A percentile compares a stretch with the other conserved stretches of the same genome.
These are phyloP conservation scores for Lathyrus tuberosus DNA, from an alignment of 306 rosid species.

Conservation along the genomic window DNA sequence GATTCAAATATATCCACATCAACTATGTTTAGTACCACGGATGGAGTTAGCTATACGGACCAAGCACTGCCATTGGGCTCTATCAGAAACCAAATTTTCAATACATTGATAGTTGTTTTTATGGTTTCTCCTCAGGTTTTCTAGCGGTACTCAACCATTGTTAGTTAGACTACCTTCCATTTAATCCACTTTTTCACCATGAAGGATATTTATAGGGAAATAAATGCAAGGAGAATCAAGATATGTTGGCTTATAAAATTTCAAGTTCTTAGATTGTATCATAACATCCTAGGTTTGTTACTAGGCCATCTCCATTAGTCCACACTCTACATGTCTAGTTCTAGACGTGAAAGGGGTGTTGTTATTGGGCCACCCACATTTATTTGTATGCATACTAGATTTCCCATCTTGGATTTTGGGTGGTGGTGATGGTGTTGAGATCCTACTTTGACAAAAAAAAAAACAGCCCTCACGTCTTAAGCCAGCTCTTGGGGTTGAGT, in stretches of 20 bases:
- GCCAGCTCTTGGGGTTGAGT: not conserved
- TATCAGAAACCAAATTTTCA: conserved; percentile 8
- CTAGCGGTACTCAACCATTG: conserved; percentile 20
- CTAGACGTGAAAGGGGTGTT: conserved; percentile 4
- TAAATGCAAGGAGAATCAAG: not conserved
- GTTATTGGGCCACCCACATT: not conserved
- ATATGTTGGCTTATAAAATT: not conserved
- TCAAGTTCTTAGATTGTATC: not conserved
- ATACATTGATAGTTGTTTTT: conserved; percentile 12
- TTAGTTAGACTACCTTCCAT: conserved; percentile 31
- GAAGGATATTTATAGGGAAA: conserved; percentile 1
- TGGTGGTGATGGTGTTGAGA: not conserved
- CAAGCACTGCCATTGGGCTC: not conserved
- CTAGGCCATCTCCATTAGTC: not conserved
- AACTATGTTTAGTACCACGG: conserved; percentile 21
- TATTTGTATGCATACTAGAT: not conserved
- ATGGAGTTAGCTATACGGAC: conserved; percentile 18
- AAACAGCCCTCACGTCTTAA: not conserved
- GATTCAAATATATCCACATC: conserved; percentile 32
- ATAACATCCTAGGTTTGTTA: not conserved
- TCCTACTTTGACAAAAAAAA: not conserved
- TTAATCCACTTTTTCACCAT: conserved; percentile 21
- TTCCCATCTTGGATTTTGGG: not conserved
- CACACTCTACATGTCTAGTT: not conserved
- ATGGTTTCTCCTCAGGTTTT: conserved; percentile 16